phyloP scores from a whole-genome alignment of 345 rosid genomes.

The Heritiera littoralis region DNA sequence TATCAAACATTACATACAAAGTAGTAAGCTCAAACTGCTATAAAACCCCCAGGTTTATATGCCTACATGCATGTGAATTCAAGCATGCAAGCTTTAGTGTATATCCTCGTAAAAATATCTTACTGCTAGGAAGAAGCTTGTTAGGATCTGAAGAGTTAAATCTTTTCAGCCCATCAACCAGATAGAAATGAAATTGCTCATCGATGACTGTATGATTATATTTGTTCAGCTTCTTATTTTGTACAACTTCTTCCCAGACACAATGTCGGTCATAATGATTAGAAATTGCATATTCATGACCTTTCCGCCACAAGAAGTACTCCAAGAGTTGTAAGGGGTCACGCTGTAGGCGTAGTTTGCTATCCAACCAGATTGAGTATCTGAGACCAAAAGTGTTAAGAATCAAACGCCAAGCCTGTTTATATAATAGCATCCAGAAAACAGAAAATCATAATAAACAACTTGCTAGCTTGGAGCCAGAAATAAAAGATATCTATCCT shows the following conservation, averaged over 20 bases:
- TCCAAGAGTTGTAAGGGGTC: slow-evolving; percentile 87
- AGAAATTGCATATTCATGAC: slow-evolving; percentile 88
- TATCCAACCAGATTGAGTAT: slow-evolving; percentile 98
- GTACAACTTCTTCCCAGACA: slow-evolving; percentile 97
- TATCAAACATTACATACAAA: not conserved
- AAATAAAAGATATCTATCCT: too few species aligned
- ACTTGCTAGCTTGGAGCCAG: not conserved
- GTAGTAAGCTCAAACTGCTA: not conserved
- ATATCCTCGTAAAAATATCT: slow-evolving; percentile 11
- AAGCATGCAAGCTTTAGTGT: too few species aligned
- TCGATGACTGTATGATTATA: slow-evolving; percentile 85
- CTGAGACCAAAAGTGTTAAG: slow-evolving; percentile 40
- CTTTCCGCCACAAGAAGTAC: slow-evolving; percentile 93
- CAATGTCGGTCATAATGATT: slow-evolving; percentile 96
- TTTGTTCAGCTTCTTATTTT: slow-evolving; percentile 89
- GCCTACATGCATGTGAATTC: not conserved
- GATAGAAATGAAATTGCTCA: slow-evolving; percentile 81
- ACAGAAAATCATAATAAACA: not conserved
- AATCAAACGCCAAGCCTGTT: not conserved
- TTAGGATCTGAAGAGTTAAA: slow-evolving; percentile 74
- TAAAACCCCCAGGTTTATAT: not conserved
- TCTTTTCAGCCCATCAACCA: slow-evolving; percentile 78
- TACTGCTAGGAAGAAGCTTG: slow-evolving; percentile 98
- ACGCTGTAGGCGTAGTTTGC: slow-evolving; percentile 88
- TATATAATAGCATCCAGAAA: not conserved